Percentiles rank a stretch among this genome's conserved stretches.
Conservation (phyloP, 2,329 filamentous ascomycete species). For the Neonectria faginata region DNA sequence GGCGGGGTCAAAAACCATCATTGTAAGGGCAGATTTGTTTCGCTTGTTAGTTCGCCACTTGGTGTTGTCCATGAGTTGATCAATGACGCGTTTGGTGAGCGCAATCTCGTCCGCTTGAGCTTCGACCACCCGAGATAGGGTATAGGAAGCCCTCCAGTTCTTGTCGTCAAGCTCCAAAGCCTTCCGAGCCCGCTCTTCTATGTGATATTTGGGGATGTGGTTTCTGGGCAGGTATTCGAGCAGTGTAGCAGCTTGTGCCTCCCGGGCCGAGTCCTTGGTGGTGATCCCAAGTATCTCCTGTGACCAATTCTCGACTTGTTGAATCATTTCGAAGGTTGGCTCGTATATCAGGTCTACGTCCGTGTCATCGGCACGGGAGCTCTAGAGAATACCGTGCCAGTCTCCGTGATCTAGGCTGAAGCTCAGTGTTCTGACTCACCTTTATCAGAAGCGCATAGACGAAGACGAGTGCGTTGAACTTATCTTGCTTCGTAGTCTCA, state of each 20-base stretch:
- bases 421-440: no score
- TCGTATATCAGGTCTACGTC: neutral
- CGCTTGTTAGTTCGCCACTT: slow-evolving; percentile 8
- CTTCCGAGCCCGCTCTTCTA: slow-evolving; percentile 11
- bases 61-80: slow-evolving; percentile 5
- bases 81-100: neutral
- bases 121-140: slow-evolving; percentile 1
- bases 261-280: slow-evolving; percentile 14
- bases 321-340: slow-evolving; percentile 12
- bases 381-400: no score
- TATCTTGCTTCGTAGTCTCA: no score
- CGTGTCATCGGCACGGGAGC: neutral
- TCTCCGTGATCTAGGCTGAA: no score
- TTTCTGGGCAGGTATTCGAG: slow-evolving; percentile 7
- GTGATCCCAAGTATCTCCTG: slow-evolving; percentile 7
- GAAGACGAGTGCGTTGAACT: no score
- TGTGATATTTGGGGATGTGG: slow-evolving; percentile 2
- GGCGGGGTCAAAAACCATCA: slow-evolving; percentile 15
- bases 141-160: slow-evolving; percentile 17
- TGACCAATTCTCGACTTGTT: slow-evolving; percentile 16
- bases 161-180: slow-evolving; percentile 17
- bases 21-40: neutral
- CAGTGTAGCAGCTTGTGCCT: slow-evolving; percentile 13
- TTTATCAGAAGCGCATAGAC: no score
- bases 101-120: neutral